These are phyloP conservation scores for Fereydounia khargensis DNA, from an alignment of 1,284 basidiomycete species.

Conservation along the genomic window DNA sequence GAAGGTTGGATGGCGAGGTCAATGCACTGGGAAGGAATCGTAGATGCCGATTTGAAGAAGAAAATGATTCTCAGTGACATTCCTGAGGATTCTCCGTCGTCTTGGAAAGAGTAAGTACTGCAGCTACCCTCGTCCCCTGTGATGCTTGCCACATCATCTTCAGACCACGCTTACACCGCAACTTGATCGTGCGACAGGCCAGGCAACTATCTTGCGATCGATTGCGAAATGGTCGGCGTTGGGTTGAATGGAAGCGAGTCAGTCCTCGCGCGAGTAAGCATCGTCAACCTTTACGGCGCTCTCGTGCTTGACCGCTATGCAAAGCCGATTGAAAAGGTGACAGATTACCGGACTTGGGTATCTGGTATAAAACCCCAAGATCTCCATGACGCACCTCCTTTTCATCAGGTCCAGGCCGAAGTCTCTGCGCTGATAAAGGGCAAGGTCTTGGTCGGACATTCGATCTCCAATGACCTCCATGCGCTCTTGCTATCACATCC, in stretches of 20 bases:
- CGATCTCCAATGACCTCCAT: slow-evolving; percentile 86
- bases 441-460: slow-evolving; percentile 86
- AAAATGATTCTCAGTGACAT: slow-evolving; percentile 38
- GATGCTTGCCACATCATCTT: too few species aligned
- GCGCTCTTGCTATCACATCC: slow-evolving; percentile 89
- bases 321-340: slow-evolving; percentile 78
- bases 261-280: slow-evolving; percentile 80
- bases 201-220: slow-evolving; percentile 78
- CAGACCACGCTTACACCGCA: too few species aligned
- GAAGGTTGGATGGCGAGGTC: too few species aligned
- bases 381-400: slow-evolving; percentile 70
- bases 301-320: slow-evolving; percentile 83
- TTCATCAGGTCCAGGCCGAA: slow-evolving; percentile 74
- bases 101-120: slow-evolving; percentile 29
- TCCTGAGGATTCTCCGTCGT: slow-evolving; percentile 11
- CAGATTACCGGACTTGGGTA: slow-evolving; percentile 89
- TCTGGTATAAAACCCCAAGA: slow-evolving; percentile 80
- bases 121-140: too few species aligned
- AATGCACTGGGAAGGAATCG: slow-evolving; percentile 36
- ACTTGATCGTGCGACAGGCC: too few species aligned
- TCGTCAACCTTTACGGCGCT: slow-evolving; percentile 86
- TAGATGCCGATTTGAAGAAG: slow-evolving; percentile 34
- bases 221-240: slow-evolving; percentile 98
- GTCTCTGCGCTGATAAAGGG: slow-evolving; percentile 78
- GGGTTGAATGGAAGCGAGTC: slow-evolving; percentile 78